Base-by-base conservation (phyloP, 1,284 basidiomycete genomes). In the Sanghuangporus sanghuang region DNA sequence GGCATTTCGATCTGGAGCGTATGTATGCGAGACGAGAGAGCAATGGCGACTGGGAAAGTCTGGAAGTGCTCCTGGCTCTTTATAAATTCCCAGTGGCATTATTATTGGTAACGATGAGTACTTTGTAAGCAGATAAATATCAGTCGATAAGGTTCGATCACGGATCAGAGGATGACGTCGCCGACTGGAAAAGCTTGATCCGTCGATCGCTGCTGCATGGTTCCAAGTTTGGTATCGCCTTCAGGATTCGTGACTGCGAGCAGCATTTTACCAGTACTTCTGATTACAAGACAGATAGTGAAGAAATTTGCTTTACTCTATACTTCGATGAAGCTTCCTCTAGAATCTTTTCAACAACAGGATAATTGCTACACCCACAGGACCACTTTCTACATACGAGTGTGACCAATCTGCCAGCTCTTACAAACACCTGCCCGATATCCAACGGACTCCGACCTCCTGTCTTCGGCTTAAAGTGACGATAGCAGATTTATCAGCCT, bases 1-100 rank as follows among this genome's bases (percentile, higher is more conserved):
- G 78, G 75, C 80, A 82, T 81, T 62, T 46, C 75, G 32, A 38
- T 27, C 5, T 6, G 5, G 27, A 32, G 27, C 27, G 27, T 32
- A 32, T 32, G 27, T 12, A 9, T 23, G 18, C 7, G 6, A 23
- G 8, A 23, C 12, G 21, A 49, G n/a, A 49, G 48, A 49, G 48
- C 11, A n/a, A 42, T n/a, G 11, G 2, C 40, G n/a, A 42, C 40
- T 42, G 40, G 40, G 40, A 3, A 6, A 4, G 40, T 42, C 2
- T 42, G 40, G 2, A 9, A n/a, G 40, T 0, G 40, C 27, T 32
- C 23, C 27, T 32, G 27, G 27, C 27, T 12, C 7, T 42, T 42
- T 42, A 42, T 42, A 9, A 18, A 21, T n/a, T 44, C n/a, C n/a
- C 6, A 44, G 3, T 14, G 12, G 7, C 12, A 44, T n/a, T n/a